Base-by-base conservation (phyloP, 305 asterid genomes). In the Solanum aculeatissimum region DNA sequence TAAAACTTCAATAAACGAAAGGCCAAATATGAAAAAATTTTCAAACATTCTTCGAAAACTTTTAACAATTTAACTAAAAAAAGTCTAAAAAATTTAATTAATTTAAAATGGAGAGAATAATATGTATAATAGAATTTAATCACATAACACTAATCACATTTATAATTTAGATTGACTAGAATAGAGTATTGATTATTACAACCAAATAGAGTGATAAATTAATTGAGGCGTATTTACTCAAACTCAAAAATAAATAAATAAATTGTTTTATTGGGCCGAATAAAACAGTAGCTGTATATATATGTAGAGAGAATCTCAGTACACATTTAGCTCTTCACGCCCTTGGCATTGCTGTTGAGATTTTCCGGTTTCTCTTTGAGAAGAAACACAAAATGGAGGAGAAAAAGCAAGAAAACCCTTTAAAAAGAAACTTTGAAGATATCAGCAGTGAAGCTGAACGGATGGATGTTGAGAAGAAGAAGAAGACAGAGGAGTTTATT, bases 341-440 rank as follows among this genome's bases (percentile, higher is more conserved):
- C 32, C 42, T 81, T 9, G 25, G 77, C 77, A 63, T 63, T 63
- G 78, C 42, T 35, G 80, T 13, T 70, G 60, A 58, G 5, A 25
- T 11, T 62, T 16, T 77, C 47, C 14, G 4, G 60, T 43, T 23
- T 42, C 19, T 82, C 18, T 62, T 5, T 43, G 75, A 27, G 75
- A 8, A 42, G 49, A 63, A 62, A 63, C 13, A 16, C 72, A 54
- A 3, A 86, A 93, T 90, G 95, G 92, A 88, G 71, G 82, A 85
- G 1, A 89, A 85, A 86, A 78, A 60, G 66, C 84, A 78, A 84
- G 78, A 32, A 88, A 89, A 81, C 90, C 92, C 94, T 58, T 86
- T 89, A 69, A 92, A 91, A 89, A 88, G 93, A 88, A 87, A 89
- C 86, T 89, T 78, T 57, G 92, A 89, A n/a, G 85, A 62, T 63